phyloP scores from a whole-genome alignment of 345 rosid species.

The Corymbia maculata region DNA sequence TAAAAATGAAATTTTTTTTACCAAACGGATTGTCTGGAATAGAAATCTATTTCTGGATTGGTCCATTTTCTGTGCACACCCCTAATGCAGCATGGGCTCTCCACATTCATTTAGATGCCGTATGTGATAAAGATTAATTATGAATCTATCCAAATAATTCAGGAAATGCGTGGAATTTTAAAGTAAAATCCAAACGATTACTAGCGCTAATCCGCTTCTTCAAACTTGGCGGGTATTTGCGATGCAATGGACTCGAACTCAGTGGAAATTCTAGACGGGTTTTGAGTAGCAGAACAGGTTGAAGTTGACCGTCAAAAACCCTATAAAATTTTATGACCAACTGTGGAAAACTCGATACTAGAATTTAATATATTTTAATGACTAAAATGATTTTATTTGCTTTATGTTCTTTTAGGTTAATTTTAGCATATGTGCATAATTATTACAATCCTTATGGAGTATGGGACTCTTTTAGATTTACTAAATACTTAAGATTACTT shows the following conservation, averaged over 20 bases:
- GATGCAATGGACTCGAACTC: not conserved
- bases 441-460: not conserved
- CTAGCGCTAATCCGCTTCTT: not conserved
- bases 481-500: not conserved
- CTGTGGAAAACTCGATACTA: not conserved
- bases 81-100: not conserved
- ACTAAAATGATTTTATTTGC: not conserved
- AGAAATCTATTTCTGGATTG: too few relatives aligned
- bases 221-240: not conserved
- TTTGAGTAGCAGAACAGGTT: too few relatives aligned
- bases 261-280: not conserved
- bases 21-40: too few relatives aligned
- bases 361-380: not conserved
- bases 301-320: too few relatives aligned
- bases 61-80: not conserved
- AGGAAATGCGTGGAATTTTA: too few relatives aligned
- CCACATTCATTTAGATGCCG: not conserved
- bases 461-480: not conserved
- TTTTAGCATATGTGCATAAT: not conserved
- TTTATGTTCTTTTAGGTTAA: not conserved
- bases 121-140: not conserved
- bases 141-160: not conserved
- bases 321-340: not conserved
- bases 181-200: not conserved
- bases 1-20: too few relatives aligned